Base-by-base conservation (phyloP, 1,284 basidiomycete genomes). In the Leccinum brunneo-olivaceum region DNA sequence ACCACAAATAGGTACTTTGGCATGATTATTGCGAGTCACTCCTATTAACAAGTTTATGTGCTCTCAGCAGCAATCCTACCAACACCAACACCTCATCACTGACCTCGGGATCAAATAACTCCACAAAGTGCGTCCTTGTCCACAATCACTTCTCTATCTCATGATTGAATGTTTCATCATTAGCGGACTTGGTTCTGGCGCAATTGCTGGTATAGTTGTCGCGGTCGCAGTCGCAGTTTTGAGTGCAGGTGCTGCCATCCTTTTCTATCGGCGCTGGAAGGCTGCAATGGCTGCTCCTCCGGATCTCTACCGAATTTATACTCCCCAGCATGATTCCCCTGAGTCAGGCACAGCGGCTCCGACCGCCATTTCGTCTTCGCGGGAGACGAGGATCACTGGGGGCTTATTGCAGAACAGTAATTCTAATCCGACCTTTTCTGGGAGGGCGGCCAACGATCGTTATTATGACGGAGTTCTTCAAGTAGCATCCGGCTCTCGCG, bases 231-330 rank as follows among this genome's bases (percentile, higher is more conserved):
- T 33, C 5, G 57, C 62, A 18, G 12, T 53, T n/a, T 12, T 55
- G 18, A 38, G 49, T 28, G 39, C 39, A 4, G 50, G 40, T 4
- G 39, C 33, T 8, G 57, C 54, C 4, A 12, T 61, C 24, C 43
- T 63, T 33, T 61, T 62, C 28, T 63, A 60, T 30, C 48, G 51
- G 23, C 61, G 58, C 9, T 63, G 61, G 60, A 65, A 44, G 50
- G 48, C 52, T 20, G 50, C 48, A 1, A 14, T 55, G 27, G 46
- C 48, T 19, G 24, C 40, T 20, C 53, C 52, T 14, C 38, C 41
- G 4, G 49, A 49, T 27, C 34, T 49, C 14, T 51, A 50, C 34
- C 41, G 47, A 39, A 30, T 34, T 24, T 41, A 49, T 34, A 41
- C 49, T 10, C 41, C 50, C 6, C 59, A 49, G 19, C 49, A 45